Base-by-base conservation (phyloP, 2,329 filamentous ascomycete species). In the Ramularia collo-cygni region DNA sequence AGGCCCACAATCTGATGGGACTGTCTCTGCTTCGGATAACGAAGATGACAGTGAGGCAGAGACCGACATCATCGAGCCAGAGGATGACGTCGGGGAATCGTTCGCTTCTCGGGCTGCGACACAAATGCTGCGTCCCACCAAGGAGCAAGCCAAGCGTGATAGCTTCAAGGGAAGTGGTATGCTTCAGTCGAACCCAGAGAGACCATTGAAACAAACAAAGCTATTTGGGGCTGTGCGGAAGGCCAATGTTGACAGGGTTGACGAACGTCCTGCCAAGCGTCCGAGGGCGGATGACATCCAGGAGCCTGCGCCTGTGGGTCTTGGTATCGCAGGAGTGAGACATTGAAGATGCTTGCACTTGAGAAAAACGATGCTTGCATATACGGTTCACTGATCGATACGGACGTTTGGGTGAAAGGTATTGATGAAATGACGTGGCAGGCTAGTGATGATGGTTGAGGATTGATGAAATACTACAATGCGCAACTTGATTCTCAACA, bases 51-150 rank as follows among this genome's bases (percentile, higher is more conserved):
- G 56, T 39, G 58, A 70, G 45, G 66, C 64, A 4, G 65, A 69
- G 37, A 79, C 84, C 28, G 76, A 83, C 47, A 78, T 83, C 30
- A 64, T 89, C 0, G 78, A 59, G 1, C 50, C 46, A 14, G 46
- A 66, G 29, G 74, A 82, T 32, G 74, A 81, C 45, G 64, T 88
- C 0, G 75, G 72, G 24, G 83, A 83, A 54, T 87, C 83, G 42
- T 83, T 85, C 55, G 85, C 86, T 7, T 89, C 82, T 54, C 83
- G 85, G 48, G 78, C 79, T 31, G 86, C 87, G 2, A 80, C 81
- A 86, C 47, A 80, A 82, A 56, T 58, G 56, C 42, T 62, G 18
- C 37, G 55, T 12, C 72, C 77, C 27, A 66, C 71, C 51, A 64
- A 71, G 36, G 59, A 67, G 33, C 50, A 56, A 33, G 54, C 57